A percentile compares a stretch with the other conserved stretches of the same genome.
Evolutionary conservation across 139 green algal genomes (phyloP).

Genomic region (Choricystis sp.): DNA sequence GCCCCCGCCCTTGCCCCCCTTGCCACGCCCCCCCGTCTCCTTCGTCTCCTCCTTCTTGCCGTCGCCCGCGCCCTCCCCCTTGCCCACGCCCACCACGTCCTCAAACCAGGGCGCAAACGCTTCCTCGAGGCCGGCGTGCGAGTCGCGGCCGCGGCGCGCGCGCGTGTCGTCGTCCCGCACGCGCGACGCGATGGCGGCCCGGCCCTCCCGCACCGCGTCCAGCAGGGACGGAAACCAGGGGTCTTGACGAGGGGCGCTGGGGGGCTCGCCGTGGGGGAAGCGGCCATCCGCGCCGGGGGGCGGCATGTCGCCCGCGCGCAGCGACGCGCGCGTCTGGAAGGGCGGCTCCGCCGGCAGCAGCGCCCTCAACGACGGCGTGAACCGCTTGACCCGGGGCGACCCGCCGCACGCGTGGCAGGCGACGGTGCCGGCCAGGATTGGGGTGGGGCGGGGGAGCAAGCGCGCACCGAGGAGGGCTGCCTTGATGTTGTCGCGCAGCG

Average conservation of each 20-base stretch:
- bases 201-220: not conserved
- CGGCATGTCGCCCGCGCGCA: not conserved
- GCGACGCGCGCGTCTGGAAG: not conserved
- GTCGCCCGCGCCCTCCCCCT: too few species aligned
- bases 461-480: not conserved
- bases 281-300: not conserved
- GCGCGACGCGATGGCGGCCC: not conserved
- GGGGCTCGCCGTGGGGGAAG: not conserved
- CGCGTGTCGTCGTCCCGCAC: not conserved
- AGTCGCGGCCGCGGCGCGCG: too few species aligned
- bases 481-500: not conserved
- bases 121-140: too few species aligned
- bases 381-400: not conserved
- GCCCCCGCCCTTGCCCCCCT: too few species aligned
- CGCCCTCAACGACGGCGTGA: not conserved
- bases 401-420: not conserved
- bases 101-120: too few species aligned
- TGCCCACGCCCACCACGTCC: too few species aligned
- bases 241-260: not conserved
- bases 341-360: not conserved
- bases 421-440: not conserved
- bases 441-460: not conserved
- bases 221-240: too few species aligned
- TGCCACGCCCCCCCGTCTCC: too few species aligned
- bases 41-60: too few species aligned